Evolutionary conservation across 148 eudicot genomes (phyloP).

Genomic region (Polygonum maritimum): DNA sequence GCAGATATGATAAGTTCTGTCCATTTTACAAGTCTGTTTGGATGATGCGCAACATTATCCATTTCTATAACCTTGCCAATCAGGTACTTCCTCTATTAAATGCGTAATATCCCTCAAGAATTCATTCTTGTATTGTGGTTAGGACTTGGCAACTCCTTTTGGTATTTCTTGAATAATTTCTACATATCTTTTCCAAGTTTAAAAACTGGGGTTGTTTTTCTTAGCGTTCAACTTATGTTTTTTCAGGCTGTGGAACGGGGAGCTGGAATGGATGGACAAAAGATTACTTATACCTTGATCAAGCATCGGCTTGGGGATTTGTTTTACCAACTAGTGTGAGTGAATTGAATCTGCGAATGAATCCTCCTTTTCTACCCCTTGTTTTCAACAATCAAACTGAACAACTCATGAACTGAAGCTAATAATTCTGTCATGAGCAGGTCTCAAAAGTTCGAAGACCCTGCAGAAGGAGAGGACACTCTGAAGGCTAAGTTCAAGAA

Average conservation of each 20-base stretch:
- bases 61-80: slow-evolving; percentile 92
- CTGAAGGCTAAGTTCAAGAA: slow-evolving; percentile 71
- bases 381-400: neutral
- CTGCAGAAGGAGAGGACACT: slow-evolving; percentile 78
- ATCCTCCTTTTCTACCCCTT: neutral
- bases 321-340: slow-evolving; percentile 89
- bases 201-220: neutral
- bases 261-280: slow-evolving; percentile 93
- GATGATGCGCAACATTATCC: slow-evolving; percentile 99
- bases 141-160: neutral
- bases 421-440: slow-evolving; percentile 23
- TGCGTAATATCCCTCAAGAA: neutral
- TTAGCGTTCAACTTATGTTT: neutral
- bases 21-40: slow-evolving; percentile 99
- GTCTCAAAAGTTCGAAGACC: slow-evolving; percentile 92
- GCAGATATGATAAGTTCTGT: slow-evolving; percentile 95
- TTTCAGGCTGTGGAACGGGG: slow-evolving; percentile 80
- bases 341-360: slow-evolving; percentile 1
- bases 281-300: slow-evolving; percentile 64
- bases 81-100: slow-evolving; percentile 41
- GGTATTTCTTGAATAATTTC: neutral
- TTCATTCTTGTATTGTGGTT: neutral
- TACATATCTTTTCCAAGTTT: neutral
- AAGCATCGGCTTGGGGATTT: slow-evolving; percentile 86
- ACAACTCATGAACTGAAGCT: neutral